Evolutionary conservation across 2,329 filamentous ascomycete genomes (phyloP).

Genomic region (Hypoxylon sp.): DNA sequence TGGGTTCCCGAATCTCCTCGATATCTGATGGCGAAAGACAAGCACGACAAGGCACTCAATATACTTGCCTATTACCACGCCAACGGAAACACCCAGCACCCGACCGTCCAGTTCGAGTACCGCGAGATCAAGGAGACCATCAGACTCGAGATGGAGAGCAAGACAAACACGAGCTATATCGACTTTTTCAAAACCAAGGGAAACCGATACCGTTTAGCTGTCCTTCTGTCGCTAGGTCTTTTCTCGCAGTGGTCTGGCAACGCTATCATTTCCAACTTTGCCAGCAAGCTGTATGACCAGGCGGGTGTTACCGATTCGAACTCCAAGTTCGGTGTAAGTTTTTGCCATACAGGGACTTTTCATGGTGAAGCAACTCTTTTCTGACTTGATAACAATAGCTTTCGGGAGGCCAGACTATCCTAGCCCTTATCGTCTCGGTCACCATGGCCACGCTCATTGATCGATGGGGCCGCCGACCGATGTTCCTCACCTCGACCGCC

Average conservation of each 20-base stretch:
- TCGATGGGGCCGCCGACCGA: conserved; percentile 66
- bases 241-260: conserved; percentile 73
- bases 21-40: conserved; percentile 65
- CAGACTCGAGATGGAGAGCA: conserved; percentile 62
- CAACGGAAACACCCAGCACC: conserved; percentile 63
- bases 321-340: conserved; percentile 59
- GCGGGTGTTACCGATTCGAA: conserved; percentile 63
- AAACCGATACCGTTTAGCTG: conserved; percentile 66
- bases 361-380: conserved; percentile 31
- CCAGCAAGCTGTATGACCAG: conserved; percentile 64
- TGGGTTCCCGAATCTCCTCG: conserved; percentile 53
- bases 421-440: conserved; percentile 66
- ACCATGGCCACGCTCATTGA: conserved; percentile 66
- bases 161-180: conserved; percentile 62
- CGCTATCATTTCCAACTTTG: conserved; percentile 70
- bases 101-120: conserved; percentile 70
- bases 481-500: conserved; percentile 62
- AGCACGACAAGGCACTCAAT: conserved; percentile 65
- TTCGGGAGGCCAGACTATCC: conserved; percentile 64
- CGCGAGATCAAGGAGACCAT: conserved; percentile 71
- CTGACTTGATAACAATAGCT: conserved; percentile 49
- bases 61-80: conserved; percentile 69
- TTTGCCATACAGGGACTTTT: background rate
- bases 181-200: conserved; percentile 68
- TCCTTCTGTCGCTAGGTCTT: conserved; percentile 67